phyloP scores from a whole-genome alignment of 1,284 basidiomycete genomes.

The Afroboletus lepidellus region DNA sequence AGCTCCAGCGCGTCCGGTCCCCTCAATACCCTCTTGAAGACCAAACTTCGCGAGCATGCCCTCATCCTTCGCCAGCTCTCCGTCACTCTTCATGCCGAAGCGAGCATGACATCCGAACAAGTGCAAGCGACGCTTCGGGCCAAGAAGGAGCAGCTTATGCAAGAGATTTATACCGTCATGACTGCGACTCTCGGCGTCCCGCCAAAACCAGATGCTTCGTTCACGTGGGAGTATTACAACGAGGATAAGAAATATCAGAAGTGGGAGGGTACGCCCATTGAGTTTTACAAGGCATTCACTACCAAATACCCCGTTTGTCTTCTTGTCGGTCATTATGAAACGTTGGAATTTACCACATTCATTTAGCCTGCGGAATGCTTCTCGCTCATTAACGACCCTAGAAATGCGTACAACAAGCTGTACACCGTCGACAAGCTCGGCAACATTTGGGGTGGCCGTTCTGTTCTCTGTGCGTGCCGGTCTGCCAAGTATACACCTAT shows the following conservation, averaged over 20 bases:
- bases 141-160: slow-evolving; percentile 83
- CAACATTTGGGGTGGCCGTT: slow-evolving; percentile 85
- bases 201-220: slow-evolving; percentile 66
- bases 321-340: slow-evolving; percentile 4
- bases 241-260: slow-evolving; percentile 73
- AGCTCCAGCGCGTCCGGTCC: slow-evolving; percentile 76
- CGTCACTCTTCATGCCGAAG: slow-evolving; percentile 45
- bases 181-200: slow-evolving; percentile 85
- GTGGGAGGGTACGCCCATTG: slow-evolving; percentile 78
- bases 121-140: slow-evolving; percentile 56
- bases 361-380: slow-evolving; percentile 66
- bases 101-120: slow-evolving; percentile 43
- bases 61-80: slow-evolving; percentile 74
- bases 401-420: slow-evolving; percentile 80
- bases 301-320: slow-evolving; percentile 57
- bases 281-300: slow-evolving; percentile 72
- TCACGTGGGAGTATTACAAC: slow-evolving; percentile 90
- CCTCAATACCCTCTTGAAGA: slow-evolving; percentile 80
- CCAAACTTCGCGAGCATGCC: slow-evolving; percentile 89
- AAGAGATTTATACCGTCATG: slow-evolving; percentile 86
- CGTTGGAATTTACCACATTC: slow-evolving; percentile 4
- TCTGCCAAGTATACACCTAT: neutral
- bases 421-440: slow-evolving; percentile 93
- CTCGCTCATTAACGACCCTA: slow-evolving; percentile 93
- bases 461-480: slow-evolving; percentile 69